Evolutionary conservation across 2,329 filamentous ascomycete genomes (phyloP).

Genomic region (Epichloe sp.): DNA sequence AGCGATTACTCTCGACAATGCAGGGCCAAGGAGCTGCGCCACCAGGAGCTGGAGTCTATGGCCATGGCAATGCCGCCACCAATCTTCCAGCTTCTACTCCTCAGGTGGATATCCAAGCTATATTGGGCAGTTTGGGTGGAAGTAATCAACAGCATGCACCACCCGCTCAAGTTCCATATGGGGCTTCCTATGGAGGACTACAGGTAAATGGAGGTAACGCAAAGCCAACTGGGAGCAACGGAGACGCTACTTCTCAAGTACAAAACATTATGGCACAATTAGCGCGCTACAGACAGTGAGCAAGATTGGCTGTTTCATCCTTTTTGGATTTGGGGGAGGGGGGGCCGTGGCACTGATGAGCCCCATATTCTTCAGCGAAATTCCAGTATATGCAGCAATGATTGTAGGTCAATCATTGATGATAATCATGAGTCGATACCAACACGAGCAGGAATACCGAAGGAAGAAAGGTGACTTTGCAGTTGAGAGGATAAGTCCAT

Average conservation of each 20-base stretch:
- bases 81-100: conserved; percentile 13
- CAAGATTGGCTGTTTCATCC: background rate
- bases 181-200: conserved; percentile 18
- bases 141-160: conserved; percentile 10
- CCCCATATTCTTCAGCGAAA: background rate
- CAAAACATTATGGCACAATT: conserved; percentile 66
- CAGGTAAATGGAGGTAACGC: conserved; percentile 15
- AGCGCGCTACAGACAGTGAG: conserved; percentile 46
- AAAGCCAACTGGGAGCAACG: conserved; percentile 10
- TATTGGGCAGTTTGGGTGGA: conserved; percentile 28
- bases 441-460: background rate
- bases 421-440: conserved; percentile 2
- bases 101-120: conserved; percentile 32
- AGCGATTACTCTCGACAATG: conserved; percentile 53
- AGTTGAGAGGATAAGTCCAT: background rate
- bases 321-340: background rate
- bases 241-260: conserved; percentile 38
- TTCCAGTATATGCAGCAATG: background rate
- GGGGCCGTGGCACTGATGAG: background rate
- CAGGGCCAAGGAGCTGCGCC: conserved; percentile 10
- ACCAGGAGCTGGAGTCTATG: conserved; percentile 2
- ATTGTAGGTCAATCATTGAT: background rate
- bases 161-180: conserved; percentile 15
- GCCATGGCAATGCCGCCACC: conserved; percentile 1
- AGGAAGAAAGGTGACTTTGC: background rate